Evolutionary conservation across 352 stramenopile genomes (phyloP).

Genomic region (Phytophthora lateralis): DNA sequence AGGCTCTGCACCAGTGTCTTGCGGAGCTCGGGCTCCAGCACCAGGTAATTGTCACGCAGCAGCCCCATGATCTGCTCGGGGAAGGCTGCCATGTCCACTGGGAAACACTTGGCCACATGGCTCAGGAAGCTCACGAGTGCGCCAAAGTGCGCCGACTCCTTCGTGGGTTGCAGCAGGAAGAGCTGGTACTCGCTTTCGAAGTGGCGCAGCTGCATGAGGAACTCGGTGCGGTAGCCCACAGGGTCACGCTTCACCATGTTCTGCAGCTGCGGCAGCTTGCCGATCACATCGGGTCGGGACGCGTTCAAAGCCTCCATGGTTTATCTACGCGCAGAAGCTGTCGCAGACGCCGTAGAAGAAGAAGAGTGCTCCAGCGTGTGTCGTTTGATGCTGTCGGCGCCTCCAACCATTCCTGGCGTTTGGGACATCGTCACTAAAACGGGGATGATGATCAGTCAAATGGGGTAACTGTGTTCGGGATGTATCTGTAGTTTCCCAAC

Average conservation of each 20-base stretch:
- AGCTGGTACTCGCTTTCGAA: constrained; percentile 97
- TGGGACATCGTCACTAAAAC: not conserved
- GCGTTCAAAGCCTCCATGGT: constrained; percentile 73
- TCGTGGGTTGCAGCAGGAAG: constrained; percentile 92
- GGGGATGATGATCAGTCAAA: not conserved
- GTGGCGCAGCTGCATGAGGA: constrained; percentile 96
- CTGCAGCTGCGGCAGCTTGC: constrained; percentile 96
- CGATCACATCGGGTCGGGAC: constrained; percentile 86
- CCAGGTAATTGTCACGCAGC: constrained; percentile 89
- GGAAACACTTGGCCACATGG: constrained; percentile 92
- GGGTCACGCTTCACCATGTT: constrained; percentile 99
- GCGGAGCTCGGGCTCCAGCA: constrained; percentile 92
- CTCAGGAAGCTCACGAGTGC: constrained; percentile 97
- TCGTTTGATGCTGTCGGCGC: constrained; percentile 15
- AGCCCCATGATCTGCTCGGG: constrained; percentile 93
- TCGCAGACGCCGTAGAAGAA: constrained; percentile 1
- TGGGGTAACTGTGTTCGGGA: not conserved
- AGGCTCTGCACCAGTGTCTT: constrained; percentile 95
- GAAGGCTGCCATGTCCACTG: constrained; percentile 86
- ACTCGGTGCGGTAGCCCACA: constrained; percentile 96
- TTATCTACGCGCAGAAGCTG: not conserved
- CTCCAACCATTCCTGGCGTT: constrained; percentile 34
- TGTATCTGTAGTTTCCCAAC: not conserved
- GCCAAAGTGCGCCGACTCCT: constrained; percentile 93
- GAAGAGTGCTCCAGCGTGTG: not conserved